A percentile compares a stretch with the other conserved stretches of the same genome.
Conservation (phyloP, 2,329 filamentous ascomycete species). For the Diaporthe ilicicola region DNA sequence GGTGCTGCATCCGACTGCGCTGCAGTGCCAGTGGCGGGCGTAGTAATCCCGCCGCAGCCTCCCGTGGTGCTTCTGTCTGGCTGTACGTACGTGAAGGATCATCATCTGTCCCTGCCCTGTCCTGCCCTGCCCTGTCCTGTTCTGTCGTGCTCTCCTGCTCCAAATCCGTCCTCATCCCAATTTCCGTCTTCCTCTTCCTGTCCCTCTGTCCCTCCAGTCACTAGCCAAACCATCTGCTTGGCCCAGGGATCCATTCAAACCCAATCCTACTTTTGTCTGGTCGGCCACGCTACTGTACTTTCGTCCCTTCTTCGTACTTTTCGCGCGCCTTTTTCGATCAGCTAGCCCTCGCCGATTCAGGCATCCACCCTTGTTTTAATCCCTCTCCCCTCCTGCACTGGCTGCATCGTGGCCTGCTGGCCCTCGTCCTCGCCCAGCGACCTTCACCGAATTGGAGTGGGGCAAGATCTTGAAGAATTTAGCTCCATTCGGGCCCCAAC, state of each 20-base stretch:
- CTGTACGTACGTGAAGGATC: not conserved
- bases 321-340: not conserved
- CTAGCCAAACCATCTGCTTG: not conserved
- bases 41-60: slow-evolving; percentile 12
- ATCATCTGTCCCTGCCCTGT: not conserved
- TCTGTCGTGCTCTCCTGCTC: not conserved
- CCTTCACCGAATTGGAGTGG: slow-evolving; percentile 14
- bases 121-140: not conserved
- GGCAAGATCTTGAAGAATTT: slow-evolving; percentile 25
- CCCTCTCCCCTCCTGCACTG: not conserved
- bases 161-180: not conserved
- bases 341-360: slow-evolving; percentile 13
- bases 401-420: not conserved
- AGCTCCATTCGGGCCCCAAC: slow-evolving; percentile 17
- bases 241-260: slow-evolving; percentile 7
- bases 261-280: not conserved
- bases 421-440: not conserved
- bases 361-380: not conserved
- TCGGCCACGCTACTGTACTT: not conserved
- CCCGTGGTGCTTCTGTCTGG: not conserved
- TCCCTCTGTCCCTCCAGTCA: not conserved
- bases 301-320: not conserved
- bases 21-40: not conserved
- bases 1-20: not conserved
- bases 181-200: not conserved